Base-by-base conservation (phyloP, 345 rosid species). In the Clausena lansium region DNA sequence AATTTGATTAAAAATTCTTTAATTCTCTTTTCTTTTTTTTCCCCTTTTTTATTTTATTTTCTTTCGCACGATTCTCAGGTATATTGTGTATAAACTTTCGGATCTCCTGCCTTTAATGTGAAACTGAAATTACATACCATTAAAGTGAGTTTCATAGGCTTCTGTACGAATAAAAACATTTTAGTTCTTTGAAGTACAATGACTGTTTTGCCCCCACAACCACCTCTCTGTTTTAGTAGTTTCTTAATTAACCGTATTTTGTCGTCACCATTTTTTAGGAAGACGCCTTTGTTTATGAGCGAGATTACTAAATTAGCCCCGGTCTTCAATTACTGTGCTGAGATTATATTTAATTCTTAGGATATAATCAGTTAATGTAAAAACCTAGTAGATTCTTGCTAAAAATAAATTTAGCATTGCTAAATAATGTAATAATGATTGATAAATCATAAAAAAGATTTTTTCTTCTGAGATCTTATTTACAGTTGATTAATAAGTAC, bases 31-130 rank as follows among this genome's bases (percentile, higher is more conserved):
- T 79, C 68, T 74, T 82, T 62, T 82, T 75, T 83, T 69, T 81
- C 70, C 30, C 59, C 35, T 73, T 60, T 76, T 30, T 41, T 11
- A 66, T 55, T 38, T 74, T 57, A 67, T 58, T 79, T 41, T 50
- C 20, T 74, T 80, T 81, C 57, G 47, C 66, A 73, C 81, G 81
- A 77, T 77, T 81, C 84, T 79, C 83, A 80, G 84, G 79, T 74
- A 70, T 76, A 9, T 76, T 76, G 28, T 65, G 80, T 78, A 81
- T 69, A 76, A 83, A 54, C 78, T 87, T 89, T 84, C 84, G 86
- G 88, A 88, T 88, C 84, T 82, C 73, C 77, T 38, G n/a, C 13
- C 52, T 67, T 71, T 17, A 72, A 74, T 79, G 83, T 78, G 86
- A 85, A 83, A 81, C 75, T 20, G 79, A 73, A 77, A 77, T 32